Evolutionary conservation across 225 moss, liverwort and hornwort genomes (phyloP), one percentile per base, ranked within the genome.

Genomic region (Neckera pumila): DNA sequence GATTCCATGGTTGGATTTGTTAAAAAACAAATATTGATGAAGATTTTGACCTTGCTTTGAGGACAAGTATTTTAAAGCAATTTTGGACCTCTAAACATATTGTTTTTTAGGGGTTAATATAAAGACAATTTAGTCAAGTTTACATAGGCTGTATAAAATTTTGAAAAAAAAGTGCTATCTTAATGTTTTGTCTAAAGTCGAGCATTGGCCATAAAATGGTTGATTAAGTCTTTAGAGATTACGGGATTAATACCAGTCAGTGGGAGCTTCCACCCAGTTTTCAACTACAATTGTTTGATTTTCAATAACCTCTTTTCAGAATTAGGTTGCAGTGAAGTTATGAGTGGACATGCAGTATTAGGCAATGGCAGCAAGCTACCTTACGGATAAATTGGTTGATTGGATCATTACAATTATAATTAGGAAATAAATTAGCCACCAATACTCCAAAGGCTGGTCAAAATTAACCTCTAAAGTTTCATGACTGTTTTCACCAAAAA

Each of bases 201-300:
- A 0, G 9, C 15, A 4, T 9, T 5, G 10, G 27, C 5, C 2
- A 72, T 43, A 28, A 72, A 72, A 43, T 72, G 8, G 43, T 28
- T 27, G 3, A 43, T 43, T 72, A 1, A 10, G 1, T 43, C 27
- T 40, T 71, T 42, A 26, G 15, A 9, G 26, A 1, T 26, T 25
- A 34, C 0, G 0, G 12, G 10, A 0, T 21, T 67, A 21, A n/a
- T 21, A 21, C 7, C 0, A n/a, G 4, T 6, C n/a, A 67, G n/a
- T 11, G 0, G 5, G 36, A 65, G 3, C 19, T 38, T 69, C 10
- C 0, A 18, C 8, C 69, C 7, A 69, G 1, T 38, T 38, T 69
- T 26, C 14, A 43, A 10, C 16, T 43, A 72, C 1, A 0, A 72
- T 27, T 43, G 10, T 43, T 2, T 5, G 0, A 42, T 42, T 43